phyloP scores from a whole-genome alignment of 148 eudicot species.

The Heliosperma pusillum region DNA sequence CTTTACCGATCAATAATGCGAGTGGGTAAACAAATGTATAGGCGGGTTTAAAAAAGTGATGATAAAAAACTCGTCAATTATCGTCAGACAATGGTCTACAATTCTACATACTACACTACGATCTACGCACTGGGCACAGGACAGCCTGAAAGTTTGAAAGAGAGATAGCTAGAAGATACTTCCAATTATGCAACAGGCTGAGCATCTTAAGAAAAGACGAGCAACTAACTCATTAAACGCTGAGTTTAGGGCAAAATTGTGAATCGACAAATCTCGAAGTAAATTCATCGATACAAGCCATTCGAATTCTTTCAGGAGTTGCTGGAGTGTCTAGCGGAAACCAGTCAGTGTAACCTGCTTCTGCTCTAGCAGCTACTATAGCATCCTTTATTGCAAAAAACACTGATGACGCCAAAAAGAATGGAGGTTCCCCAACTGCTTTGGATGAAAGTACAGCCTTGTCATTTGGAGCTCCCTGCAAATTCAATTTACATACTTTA shows the following conservation, averaged over 20 bases:
- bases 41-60: too few species aligned
- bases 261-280: constrained; percentile 40
- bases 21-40: too few species aligned
- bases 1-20: too few species aligned
- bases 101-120: too few species aligned
- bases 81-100: too few species aligned
- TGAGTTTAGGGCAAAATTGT: constrained; percentile 74
- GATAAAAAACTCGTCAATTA: too few species aligned
- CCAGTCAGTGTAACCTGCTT: constrained; percentile 62
- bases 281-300: constrained; percentile 80
- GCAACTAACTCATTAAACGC: constrained; percentile 39
- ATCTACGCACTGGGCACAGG: too few species aligned
- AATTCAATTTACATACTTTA: background rate
- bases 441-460: constrained; percentile 96
- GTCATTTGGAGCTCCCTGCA: constrained; percentile 75
- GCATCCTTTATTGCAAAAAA: constrained; percentile 97
- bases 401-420: constrained; percentile 82
- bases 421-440: constrained; percentile 98
- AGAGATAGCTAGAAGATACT: background rate
- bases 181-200: background rate
- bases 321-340: constrained; percentile 97
- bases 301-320: constrained; percentile 91
- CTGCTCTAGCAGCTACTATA: constrained; percentile 74
- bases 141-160: too few species aligned
- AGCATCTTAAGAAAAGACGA: background rate